Conservation (phyloP, 768 basidiomycete genomes). For the Lactarius sp. region DNA sequence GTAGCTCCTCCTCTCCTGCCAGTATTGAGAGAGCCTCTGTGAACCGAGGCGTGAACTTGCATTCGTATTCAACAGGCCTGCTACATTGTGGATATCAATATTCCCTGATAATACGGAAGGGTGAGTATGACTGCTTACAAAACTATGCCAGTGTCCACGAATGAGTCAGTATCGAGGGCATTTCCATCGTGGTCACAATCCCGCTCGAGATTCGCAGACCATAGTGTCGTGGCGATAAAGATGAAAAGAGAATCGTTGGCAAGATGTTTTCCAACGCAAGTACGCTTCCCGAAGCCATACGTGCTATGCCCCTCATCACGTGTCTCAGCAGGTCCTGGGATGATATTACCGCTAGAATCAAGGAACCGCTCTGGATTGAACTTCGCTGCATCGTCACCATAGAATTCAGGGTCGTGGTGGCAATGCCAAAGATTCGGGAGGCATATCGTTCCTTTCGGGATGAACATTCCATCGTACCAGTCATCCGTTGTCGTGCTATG, state of each 20-base stretch:
- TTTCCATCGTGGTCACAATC: conserved; percentile 12
- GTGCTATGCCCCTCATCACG: conserved; percentile 12
- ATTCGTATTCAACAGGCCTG: not conserved
- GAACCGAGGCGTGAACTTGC: not conserved
- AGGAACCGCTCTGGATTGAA: conserved; percentile 26
- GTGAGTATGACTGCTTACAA: conserved; percentile 9
- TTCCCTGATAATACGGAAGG: not conserved
- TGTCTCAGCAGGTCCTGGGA: not conserved
- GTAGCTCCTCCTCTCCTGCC: conserved; percentile 1
- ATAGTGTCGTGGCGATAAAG: conserved; percentile 19
- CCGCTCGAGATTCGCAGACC: conserved; percentile 23
- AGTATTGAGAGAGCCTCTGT: not conserved
- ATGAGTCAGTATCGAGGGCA: not conserved
- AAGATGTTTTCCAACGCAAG: conserved; percentile 24
- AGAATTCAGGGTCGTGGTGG: conserved; percentile 7
- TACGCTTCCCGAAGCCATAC: conserved; percentile 23
- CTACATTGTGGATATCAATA: not conserved
- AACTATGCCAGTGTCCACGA: conserved; percentile 3
- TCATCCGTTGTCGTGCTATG: conserved; percentile 28
- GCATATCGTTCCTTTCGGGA: conserved; percentile 35
- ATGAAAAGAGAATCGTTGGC: conserved; percentile 26
- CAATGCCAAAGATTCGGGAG: conserved; percentile 28
- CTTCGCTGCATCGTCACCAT: conserved; percentile 17
- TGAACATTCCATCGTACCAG: conserved; percentile 30
- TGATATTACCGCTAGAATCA: not conserved